These are phyloP conservation scores for Acanthamoeba rhysodes DNA, from an alignment of 208 protist genomes.

Conservation along the genomic window DNA sequence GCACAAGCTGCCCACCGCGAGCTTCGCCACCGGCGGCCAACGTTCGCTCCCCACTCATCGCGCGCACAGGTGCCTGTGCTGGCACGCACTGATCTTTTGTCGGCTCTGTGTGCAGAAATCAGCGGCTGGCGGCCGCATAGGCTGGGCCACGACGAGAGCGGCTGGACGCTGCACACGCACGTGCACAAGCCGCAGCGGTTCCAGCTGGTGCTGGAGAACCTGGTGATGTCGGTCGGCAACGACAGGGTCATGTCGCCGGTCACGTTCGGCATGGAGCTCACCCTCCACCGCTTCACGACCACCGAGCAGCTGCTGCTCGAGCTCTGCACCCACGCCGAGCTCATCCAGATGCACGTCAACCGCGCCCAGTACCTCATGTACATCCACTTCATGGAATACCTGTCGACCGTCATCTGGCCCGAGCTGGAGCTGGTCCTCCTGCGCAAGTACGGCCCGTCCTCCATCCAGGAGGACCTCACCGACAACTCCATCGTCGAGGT, in stretches of 20 bases:
- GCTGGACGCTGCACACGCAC: constrained; percentile 39
- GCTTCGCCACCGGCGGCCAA: background rate
- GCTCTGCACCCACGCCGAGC: constrained; percentile 47
- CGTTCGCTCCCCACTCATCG: background rate
- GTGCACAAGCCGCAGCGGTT: constrained; percentile 44
- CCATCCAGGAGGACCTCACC: constrained; percentile 15
- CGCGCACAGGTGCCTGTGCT: background rate
- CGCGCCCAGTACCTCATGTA: constrained; percentile 58
- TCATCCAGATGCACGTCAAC: constrained; percentile 60
- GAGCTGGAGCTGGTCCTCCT: constrained; percentile 66
- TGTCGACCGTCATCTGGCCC: constrained; percentile 35
- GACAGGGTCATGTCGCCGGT: constrained; percentile 22
- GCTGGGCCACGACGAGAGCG: constrained; percentile 39
- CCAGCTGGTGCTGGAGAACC: constrained; percentile 54
- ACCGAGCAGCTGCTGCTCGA: constrained; percentile 55
- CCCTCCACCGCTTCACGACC: constrained; percentile 32
- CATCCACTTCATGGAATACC: constrained; percentile 55
- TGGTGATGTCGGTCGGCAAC: constrained; percentile 15
- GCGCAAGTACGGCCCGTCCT: constrained; percentile 47
- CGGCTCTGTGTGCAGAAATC: background rate
- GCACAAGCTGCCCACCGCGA: background rate
- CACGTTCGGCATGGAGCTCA: constrained; percentile 56
- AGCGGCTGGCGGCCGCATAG: constrained; percentile 29
- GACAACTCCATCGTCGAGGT: constrained; percentile 8
- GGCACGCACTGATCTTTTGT: background rate